Percentiles rank a stretch among this genome's conserved stretches.
Conservation (phyloP, 192 early-diverging fungal genomes). For the Chytriomyces sp. region DNA sequence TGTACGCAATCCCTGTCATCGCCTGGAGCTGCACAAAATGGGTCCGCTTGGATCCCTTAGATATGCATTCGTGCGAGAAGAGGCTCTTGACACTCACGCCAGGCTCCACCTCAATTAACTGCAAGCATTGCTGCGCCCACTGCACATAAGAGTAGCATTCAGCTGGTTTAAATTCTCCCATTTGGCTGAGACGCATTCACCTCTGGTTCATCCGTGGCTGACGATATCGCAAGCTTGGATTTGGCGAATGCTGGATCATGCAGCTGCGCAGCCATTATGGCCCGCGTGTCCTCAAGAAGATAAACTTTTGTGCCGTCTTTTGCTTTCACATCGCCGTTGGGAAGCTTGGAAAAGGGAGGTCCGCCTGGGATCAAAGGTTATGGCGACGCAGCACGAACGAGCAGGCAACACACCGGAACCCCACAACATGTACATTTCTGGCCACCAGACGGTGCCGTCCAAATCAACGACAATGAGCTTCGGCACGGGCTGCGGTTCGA, state of each 20-base stretch:
- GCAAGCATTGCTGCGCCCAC: slow-evolving; percentile 49
- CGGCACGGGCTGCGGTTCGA: slow-evolving; percentile 23
- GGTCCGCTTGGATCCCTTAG: slow-evolving; percentile 31
- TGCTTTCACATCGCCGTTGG: not conserved
- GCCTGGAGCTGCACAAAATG: slow-evolving; percentile 38
- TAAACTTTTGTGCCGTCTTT: slow-evolving; percentile 1
- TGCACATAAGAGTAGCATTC: too few relatives aligned
- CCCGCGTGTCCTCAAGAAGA: slow-evolving; percentile 35
- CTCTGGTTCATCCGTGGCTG: slow-evolving; percentile 39
- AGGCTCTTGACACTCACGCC: slow-evolving; percentile 21
- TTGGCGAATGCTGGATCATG: slow-evolving; percentile 30
- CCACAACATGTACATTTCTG: slow-evolving; percentile 31
- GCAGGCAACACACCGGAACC: slow-evolving; percentile 19
- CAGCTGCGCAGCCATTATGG: slow-evolving; percentile 33
- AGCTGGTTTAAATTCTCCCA: too few relatives aligned
- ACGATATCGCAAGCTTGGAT: slow-evolving; percentile 44
- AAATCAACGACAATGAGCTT: slow-evolving; percentile 48
- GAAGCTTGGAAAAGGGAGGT: too few relatives aligned
- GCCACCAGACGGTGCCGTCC: slow-evolving; percentile 47
- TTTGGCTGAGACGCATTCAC: too few relatives aligned
- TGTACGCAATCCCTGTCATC: slow-evolving; percentile 37
- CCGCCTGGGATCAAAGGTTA: too few relatives aligned
- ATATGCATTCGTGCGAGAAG: not conserved
- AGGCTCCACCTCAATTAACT: not conserved
- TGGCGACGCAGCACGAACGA: too few relatives aligned